A percentile compares a stretch with the other conserved stretches of the same genome.
These are phyloP conservation scores for Inonotus obliquus DNA, from an alignment of 1,284 basidiomycete genomes.

Conservation along the genomic window DNA sequence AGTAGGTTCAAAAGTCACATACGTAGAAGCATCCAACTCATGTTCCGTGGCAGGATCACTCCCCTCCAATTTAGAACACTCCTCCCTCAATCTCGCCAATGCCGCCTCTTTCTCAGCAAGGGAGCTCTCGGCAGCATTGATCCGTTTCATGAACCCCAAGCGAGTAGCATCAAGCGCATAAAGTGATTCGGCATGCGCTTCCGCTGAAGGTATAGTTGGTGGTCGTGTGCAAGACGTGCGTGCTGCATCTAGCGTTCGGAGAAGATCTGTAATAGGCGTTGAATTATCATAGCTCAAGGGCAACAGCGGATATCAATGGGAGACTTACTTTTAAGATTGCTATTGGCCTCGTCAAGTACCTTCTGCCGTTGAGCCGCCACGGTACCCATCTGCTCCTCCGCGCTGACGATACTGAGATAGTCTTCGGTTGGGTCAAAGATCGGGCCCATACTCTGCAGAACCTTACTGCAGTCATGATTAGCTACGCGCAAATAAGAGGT, in stretches of 20 bases:
- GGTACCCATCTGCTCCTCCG: slow-evolving; percentile 59
- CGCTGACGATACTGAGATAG: slow-evolving; percentile 63
- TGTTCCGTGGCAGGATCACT: slow-evolving; percentile 70
- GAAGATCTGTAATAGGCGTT: slow-evolving; percentile 37
- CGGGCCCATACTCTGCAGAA: slow-evolving; percentile 59
- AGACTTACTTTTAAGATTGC: slow-evolving; percentile 51
- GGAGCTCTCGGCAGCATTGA: slow-evolving; percentile 64
- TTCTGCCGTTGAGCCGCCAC: slow-evolving; percentile 53
- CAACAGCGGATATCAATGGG: neutral
- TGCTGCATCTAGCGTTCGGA: slow-evolving; percentile 61
- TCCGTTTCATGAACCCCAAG: slow-evolving; percentile 66
- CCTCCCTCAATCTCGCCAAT: slow-evolving; percentile 59
- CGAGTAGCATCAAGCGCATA: slow-evolving; percentile 61
- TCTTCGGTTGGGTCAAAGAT: slow-evolving; percentile 74
- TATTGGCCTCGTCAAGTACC: slow-evolving; percentile 59
- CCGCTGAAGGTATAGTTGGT: slow-evolving; percentile 57
- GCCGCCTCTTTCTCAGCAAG: slow-evolving; percentile 65
- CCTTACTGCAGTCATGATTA: slow-evolving; percentile 39
- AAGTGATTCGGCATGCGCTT: slow-evolving; percentile 53
- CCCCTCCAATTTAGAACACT: slow-evolving; percentile 51
- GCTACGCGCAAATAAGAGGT: neutral
- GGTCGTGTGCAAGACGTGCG: slow-evolving; percentile 68
- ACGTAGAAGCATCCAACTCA: slow-evolving; percentile 66
- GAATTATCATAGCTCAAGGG: neutral
- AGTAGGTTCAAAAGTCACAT: slow-evolving; percentile 25